phyloP scores from a whole-genome alignment of 75 land plant genomes.

The Azolla pinnata region DNA sequence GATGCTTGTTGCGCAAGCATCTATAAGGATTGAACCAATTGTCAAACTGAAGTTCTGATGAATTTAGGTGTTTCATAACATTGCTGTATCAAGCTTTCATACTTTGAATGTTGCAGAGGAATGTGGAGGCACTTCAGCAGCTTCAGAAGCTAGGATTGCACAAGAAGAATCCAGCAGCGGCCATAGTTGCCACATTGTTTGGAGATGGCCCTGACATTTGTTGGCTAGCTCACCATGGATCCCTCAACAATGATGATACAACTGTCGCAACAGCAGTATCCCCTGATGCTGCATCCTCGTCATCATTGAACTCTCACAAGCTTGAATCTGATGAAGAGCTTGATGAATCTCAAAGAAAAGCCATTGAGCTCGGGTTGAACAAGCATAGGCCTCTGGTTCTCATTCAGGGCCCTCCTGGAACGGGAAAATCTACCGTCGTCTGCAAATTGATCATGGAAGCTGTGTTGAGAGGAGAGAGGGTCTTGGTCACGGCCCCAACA shows the following conservation, averaged over 20 bases:
- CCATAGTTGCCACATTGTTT: slow-evolving; percentile 65
- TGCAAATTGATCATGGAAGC: slow-evolving; percentile 55
- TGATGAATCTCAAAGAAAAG: slow-evolving; percentile 62
- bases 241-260: neutral
- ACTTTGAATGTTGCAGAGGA: slow-evolving; percentile 60
- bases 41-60: too few species aligned
- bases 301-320: neutral
- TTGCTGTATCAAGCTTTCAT: too few species aligned
- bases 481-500: slow-evolving; percentile 86
- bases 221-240: slow-evolving; percentile 42
- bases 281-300: neutral
- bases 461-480: slow-evolving; percentile 59
- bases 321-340: slow-evolving; percentile 26
- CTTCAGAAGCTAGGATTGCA: slow-evolving; percentile 72
- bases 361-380: slow-evolving; percentile 58
- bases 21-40: too few species aligned
- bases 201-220: slow-evolving; percentile 56
- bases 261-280: neutral
- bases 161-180: slow-evolving; percentile 66
- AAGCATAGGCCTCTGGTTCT: slow-evolving; percentile 51
- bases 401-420: slow-evolving; percentile 92
- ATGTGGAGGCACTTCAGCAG: slow-evolving; percentile 80
- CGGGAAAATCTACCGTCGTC: slow-evolving; percentile 76
- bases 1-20: too few species aligned
- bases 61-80: too few species aligned